A percentile compares a stretch with the other conserved stretches of the same genome.
phyloP scores from a whole-genome alignment of 2,329 filamentous ascomycete species.

The Phaeosphaeriaceae sp. region DNA sequence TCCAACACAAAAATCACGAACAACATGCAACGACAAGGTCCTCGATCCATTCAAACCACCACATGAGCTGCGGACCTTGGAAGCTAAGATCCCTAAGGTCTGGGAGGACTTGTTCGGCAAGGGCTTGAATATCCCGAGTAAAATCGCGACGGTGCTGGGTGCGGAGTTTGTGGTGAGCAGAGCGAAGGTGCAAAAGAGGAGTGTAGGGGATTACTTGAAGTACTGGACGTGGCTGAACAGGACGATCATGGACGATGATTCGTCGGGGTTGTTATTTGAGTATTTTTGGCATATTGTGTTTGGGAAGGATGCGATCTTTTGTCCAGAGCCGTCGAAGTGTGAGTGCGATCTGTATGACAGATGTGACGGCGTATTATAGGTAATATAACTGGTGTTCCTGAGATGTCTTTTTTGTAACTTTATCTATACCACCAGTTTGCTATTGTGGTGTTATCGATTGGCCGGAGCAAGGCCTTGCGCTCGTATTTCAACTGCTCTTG shows the following conservation, averaged over 20 bases:
- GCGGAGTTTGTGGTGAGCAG: slow-evolving; percentile 44
- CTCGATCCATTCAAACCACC: slow-evolving; percentile 35
- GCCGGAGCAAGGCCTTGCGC: too few species aligned
- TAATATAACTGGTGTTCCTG: not conserved
- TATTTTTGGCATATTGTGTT: slow-evolving; percentile 38
- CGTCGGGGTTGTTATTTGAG: slow-evolving; percentile 30
- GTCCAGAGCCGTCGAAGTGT: slow-evolving; percentile 30
- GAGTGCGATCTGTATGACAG: slow-evolving; percentile 35
- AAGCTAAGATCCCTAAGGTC: slow-evolving; percentile 39
- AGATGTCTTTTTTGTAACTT: not conserved
- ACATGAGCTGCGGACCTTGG: slow-evolving; percentile 25
- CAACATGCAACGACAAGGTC: slow-evolving; percentile 47
- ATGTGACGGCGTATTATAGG: slow-evolving; percentile 7
- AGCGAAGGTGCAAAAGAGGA: slow-evolving; percentile 31
- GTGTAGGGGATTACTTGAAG: slow-evolving; percentile 38
- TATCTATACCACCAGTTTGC: not conserved
- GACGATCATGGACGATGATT: slow-evolving; percentile 36
- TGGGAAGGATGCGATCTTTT: slow-evolving; percentile 30
- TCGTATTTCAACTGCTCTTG: too few species aligned
- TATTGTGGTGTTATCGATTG: too few species aligned
- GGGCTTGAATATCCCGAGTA: slow-evolving; percentile 41
- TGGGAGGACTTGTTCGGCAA: slow-evolving; percentile 55
- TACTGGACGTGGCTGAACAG: slow-evolving; percentile 32
- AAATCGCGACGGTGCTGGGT: slow-evolving; percentile 55
- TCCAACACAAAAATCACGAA: slow-evolving; percentile 23